Conservation (phyloP, 192 early-diverging fungal species). For the Mortierella hygrophila region DNA sequence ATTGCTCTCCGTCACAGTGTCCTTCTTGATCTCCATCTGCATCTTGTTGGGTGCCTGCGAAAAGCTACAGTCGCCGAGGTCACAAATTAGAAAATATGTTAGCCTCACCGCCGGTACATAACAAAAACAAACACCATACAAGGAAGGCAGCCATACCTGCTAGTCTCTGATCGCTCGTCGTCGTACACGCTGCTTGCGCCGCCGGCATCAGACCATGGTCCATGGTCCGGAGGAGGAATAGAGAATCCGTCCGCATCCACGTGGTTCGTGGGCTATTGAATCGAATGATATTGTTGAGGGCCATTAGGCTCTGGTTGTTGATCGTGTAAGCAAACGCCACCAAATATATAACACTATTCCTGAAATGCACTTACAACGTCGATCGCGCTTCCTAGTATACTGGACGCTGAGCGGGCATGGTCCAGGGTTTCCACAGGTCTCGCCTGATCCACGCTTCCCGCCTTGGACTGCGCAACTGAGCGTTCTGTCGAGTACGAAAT, state of each 20-base stretch:
- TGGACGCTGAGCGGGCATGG: conserved; percentile 34
- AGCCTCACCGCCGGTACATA: not conserved
- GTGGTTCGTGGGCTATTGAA: conserved; percentile 15
- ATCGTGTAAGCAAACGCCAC: not conserved
- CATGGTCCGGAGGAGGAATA: conserved; percentile 63
- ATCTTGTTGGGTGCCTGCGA: conserved; percentile 45
- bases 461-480: conserved; percentile 34
- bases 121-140: not conserved
- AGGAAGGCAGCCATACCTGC: conserved; percentile 28
- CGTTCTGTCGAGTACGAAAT: conserved; percentile 47
- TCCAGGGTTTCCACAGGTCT: conserved; percentile 18
- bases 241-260: conserved; percentile 67
- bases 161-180: conserved; percentile 56
- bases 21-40: conserved; percentile 49
- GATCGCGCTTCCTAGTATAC: conserved; percentile 30
- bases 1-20: conserved; percentile 37
- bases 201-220: conserved; percentile 47
- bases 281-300: not conserved
- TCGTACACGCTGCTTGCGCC: conserved; percentile 46
- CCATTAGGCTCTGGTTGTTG: not conserved
- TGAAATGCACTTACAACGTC: conserved; percentile 33
- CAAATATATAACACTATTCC: not conserved
- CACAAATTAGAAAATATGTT: not conserved
- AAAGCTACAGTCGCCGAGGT: conserved; percentile 12
- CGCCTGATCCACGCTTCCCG: conserved; percentile 24